These are phyloP conservation scores for Ogataea hybrid DNA, from an alignment of 1,139 yeast species.

Conservation along the genomic window DNA sequence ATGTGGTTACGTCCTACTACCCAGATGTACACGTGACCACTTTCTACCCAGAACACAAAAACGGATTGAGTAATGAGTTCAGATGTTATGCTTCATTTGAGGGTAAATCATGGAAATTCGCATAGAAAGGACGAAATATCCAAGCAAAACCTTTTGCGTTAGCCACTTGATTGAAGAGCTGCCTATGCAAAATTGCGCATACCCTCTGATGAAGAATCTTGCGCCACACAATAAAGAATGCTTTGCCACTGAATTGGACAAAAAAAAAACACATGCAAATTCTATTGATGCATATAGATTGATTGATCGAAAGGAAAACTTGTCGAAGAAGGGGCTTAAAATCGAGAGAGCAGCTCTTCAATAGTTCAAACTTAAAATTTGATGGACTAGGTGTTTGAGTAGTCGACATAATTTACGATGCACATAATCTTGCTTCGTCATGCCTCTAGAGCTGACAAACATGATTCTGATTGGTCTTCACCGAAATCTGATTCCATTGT, in stretches of 20 bases:
- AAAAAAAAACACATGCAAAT: not conserved
- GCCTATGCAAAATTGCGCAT: too few relatives aligned
- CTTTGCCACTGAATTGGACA: not conserved
- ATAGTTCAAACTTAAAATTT: too few relatives aligned
- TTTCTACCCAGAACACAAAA: slow-evolving; percentile 76
- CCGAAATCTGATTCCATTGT: not conserved
- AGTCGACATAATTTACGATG: slow-evolving; percentile 17
- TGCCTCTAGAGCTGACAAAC: slow-evolving; percentile 28
- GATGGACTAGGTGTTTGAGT: too few relatives aligned
- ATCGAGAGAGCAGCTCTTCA: too few relatives aligned
- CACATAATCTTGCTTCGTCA: slow-evolving; percentile 33
- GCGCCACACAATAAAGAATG: too few relatives aligned
- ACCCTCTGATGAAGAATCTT: too few relatives aligned
- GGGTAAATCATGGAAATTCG: slow-evolving; percentile 48
- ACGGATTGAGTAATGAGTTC: slow-evolving; percentile 85
- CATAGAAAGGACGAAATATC: not conserved
- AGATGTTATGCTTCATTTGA: slow-evolving; percentile 81
- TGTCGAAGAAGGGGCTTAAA: too few relatives aligned
- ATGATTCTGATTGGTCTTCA: slow-evolving; percentile 13
- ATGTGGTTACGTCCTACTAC: slow-evolving; percentile 56
- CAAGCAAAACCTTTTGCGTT: too few relatives aligned
- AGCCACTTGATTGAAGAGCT: too few relatives aligned
- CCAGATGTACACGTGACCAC: slow-evolving; percentile 63
- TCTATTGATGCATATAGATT: too few relatives aligned
- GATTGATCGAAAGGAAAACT: too few relatives aligned